Percentiles rank a stretch among this genome's conserved stretches.
These are phyloP conservation scores for Pseudocercospora cruenta DNA, from an alignment of 2,329 filamentous ascomycete genomes.

Conservation along the genomic window DNA sequence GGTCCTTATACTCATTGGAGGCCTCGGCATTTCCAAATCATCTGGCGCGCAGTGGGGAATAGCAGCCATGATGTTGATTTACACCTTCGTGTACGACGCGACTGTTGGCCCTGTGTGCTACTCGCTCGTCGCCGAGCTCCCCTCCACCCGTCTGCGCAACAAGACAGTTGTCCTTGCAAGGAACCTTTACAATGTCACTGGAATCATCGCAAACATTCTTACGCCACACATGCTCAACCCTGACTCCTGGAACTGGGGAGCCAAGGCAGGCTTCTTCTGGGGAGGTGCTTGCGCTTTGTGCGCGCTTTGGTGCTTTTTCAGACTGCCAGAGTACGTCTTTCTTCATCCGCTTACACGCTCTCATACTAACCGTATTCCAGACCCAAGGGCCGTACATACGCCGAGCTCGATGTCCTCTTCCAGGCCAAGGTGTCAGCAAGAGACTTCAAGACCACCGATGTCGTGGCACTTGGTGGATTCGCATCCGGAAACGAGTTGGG, in stretches of 20 bases:
- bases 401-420: constrained; percentile 61
- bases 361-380: background rate
- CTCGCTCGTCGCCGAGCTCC: constrained; percentile 36
- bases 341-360: background rate
- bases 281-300: constrained; percentile 42
- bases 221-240: constrained; percentile 37
- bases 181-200: constrained; percentile 35
- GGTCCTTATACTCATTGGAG: constrained; percentile 33
- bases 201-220: constrained; percentile 32
- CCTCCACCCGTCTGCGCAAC: constrained; percentile 35
- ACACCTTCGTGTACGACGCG: constrained; percentile 37
- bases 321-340: constrained; percentile 43
- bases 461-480: constrained; percentile 6
- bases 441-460: constrained; percentile 40
- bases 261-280: constrained; percentile 45
- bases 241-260: constrained; percentile 24
- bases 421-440: constrained; percentile 49
- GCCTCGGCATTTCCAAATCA: constrained; percentile 23
- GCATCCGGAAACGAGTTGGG: background rate
- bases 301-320: constrained; percentile 48
- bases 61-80: constrained; percentile 33
- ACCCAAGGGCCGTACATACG: constrained; percentile 48
- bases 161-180: constrained; percentile 39
- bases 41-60: constrained; percentile 34
- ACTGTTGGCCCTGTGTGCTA: constrained; percentile 39